These are phyloP conservation scores for Aspergillus tanneri DNA, from an alignment of 2,329 filamentous ascomycete species.

Conservation along the genomic window DNA sequence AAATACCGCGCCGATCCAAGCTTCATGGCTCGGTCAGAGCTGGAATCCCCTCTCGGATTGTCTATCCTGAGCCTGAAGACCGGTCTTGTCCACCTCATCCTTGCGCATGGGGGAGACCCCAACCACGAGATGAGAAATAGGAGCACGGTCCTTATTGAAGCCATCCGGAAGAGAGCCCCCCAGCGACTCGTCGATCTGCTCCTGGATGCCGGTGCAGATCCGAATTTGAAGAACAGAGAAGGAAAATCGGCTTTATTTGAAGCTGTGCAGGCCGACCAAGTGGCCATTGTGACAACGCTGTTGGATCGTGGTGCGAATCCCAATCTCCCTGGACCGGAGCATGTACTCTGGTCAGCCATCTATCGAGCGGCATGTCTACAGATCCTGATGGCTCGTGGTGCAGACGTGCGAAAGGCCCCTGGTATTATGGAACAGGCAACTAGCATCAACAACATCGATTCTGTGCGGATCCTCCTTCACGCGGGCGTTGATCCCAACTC, in stretches of 20 bases:
- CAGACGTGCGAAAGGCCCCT: slow-evolving; percentile 59
- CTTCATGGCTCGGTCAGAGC: slow-evolving; percentile 49
- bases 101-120: slow-evolving; percentile 61
- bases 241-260: slow-evolving; percentile 65
- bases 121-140: slow-evolving; percentile 56
- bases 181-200: slow-evolving; percentile 58
- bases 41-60: slow-evolving; percentile 56
- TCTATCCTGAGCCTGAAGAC: slow-evolving; percentile 55
- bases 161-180: slow-evolving; percentile 60
- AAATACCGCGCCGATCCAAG: slow-evolving; percentile 65
- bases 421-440: slow-evolving; percentile 65
- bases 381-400: slow-evolving; percentile 59
- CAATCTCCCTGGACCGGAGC: slow-evolving; percentile 67
- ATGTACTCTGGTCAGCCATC: slow-evolving; percentile 65
- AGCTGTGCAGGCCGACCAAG: slow-evolving; percentile 57
- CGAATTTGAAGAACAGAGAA: slow-evolving; percentile 59
- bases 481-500: slow-evolving; percentile 61
- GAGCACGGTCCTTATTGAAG: slow-evolving; percentile 60
- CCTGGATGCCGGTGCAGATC: slow-evolving; percentile 59
- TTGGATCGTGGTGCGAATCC: slow-evolving; percentile 63
- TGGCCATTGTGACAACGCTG: slow-evolving; percentile 56
- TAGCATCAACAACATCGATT: slow-evolving; percentile 63
- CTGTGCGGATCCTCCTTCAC: slow-evolving; percentile 57
- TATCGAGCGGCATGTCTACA: slow-evolving; percentile 60
- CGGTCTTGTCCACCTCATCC: slow-evolving; percentile 58